Evolutionary conservation across 148 eudicot genomes (phyloP).

Genomic region (Camellia sinensis): DNA sequence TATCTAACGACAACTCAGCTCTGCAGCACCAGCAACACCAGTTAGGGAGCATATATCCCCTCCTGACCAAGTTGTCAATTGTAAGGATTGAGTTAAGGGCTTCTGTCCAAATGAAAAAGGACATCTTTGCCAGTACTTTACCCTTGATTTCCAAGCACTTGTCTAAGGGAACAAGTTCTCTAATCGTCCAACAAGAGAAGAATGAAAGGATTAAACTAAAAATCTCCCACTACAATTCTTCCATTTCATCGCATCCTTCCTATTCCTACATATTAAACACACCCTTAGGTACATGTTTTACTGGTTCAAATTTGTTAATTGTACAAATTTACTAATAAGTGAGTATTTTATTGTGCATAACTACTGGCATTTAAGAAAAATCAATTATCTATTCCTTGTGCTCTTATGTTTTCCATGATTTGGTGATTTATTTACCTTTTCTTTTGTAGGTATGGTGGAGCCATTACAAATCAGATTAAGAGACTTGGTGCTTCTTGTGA

Average conservation of each 20-base stretch:
- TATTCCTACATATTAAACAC: background rate
- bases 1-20: background rate
- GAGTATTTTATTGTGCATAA: background rate
- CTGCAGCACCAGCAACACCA: background rate
- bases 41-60: background rate
- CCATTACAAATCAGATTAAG: constrained; percentile 92
- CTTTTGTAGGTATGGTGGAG: constrained; percentile 83
- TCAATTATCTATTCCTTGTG: background rate
- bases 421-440: constrained; percentile 12
- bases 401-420: background rate
- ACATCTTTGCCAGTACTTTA: background rate
- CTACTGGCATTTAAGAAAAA: background rate
- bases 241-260: background rate
- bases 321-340: background rate
- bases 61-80: background rate
- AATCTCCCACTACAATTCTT: background rate
- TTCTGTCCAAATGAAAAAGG: background rate
- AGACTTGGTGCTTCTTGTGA: constrained; percentile 99
- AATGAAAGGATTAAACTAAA: background rate
- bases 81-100: background rate
- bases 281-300: background rate
- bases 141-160: background rate
- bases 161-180: constrained; percentile 3
- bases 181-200: background rate
- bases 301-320: background rate